These are phyloP conservation scores for Brassica juncea DNA, from an alignment of 345 rosid species.

Conservation along the genomic window DNA sequence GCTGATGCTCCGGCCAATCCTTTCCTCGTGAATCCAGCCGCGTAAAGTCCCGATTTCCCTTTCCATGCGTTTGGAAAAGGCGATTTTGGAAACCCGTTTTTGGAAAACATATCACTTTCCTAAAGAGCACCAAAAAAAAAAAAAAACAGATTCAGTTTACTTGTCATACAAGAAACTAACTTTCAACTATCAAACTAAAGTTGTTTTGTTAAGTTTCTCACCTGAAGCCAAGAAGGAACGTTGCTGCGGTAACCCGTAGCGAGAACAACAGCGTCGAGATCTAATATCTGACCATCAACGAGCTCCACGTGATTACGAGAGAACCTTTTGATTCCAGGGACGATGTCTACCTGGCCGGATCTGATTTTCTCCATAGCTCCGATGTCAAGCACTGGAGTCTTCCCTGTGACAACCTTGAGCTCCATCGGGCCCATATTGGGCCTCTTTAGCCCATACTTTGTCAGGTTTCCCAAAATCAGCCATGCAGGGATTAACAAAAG, in stretches of 20 bases:
- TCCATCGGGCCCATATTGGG: constrained; percentile 68
- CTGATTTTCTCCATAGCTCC: constrained; percentile 71
- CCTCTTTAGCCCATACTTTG: constrained; percentile 62
- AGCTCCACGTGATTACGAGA: constrained; percentile 60
- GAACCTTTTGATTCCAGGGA: constrained; percentile 67
- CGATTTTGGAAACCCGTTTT: constrained; percentile 66
- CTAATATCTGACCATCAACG: constrained; percentile 53
- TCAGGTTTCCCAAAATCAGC: constrained; percentile 55
- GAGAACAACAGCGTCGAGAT: constrained; percentile 62
- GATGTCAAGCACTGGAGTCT: constrained; percentile 78
- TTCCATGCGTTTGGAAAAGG: constrained; percentile 83
- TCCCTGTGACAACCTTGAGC: constrained; percentile 62
- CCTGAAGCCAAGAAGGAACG: constrained; percentile 80
- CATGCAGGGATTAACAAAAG: constrained; percentile 54
- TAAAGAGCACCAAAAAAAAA: constrained; percentile 1
- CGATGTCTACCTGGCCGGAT: constrained; percentile 63
- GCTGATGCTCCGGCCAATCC: constrained; percentile 85
- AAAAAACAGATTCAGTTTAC: constrained; percentile 20
- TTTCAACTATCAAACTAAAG: neutral
- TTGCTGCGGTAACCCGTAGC: constrained; percentile 86
- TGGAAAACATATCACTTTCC: constrained; percentile 76
- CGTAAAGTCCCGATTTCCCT: constrained; percentile 77
- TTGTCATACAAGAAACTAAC: constrained; percentile 4
- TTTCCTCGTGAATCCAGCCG: constrained; percentile 91
- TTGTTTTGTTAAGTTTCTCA: constrained; percentile 32